phyloP scores from a whole-genome alignment of 441 rosid genomes.

The Euphorbia corollata region DNA sequence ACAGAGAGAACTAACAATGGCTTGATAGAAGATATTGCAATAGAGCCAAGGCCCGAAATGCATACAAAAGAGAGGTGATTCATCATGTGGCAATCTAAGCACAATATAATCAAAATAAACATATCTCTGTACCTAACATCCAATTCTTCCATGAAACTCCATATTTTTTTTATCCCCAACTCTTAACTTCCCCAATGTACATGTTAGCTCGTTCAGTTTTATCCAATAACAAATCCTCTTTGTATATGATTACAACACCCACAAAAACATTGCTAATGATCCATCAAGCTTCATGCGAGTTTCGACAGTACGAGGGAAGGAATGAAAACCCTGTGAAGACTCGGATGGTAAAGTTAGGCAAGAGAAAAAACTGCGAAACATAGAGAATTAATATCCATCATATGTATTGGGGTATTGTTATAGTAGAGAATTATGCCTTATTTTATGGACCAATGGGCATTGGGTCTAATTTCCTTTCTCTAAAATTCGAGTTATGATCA shows the following conservation, averaged over 20 bases:
- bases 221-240: slow-evolving; percentile 41
- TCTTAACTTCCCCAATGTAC: slow-evolving; percentile 83
- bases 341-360: too few relatives aligned
- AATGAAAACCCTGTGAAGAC: too few relatives aligned
- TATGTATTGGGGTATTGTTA: too few relatives aligned
- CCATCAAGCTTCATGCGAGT: slow-evolving; percentile 42
- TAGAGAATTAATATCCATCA: too few relatives aligned
- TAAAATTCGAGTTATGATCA: too few relatives aligned
- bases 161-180: slow-evolving; percentile 55
- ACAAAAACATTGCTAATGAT: slow-evolving; percentile 58
- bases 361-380: too few relatives aligned
- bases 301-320: too few relatives aligned
- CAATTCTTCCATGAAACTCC: slow-evolving; percentile 22
- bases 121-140: slow-evolving; percentile 44
- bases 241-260: slow-evolving; percentile 43
- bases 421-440: too few relatives aligned
- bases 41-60: slow-evolving; percentile 61
- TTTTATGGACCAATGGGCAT: too few relatives aligned
- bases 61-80: slow-evolving; percentile 45
- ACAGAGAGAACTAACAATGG: slow-evolving; percentile 36
- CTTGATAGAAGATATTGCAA: slow-evolving; percentile 47
- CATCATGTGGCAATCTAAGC: slow-evolving; percentile 72
- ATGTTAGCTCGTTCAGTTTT: slow-evolving; percentile 61
- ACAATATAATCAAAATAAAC: slow-evolving; percentile 69
- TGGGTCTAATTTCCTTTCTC: too few relatives aligned